A percentile compares a stretch with the other conserved stretches of the same genome.
Evolutionary conservation across 1,139 yeast genomes (phyloP).

Genomic region (Sugiyamaella grinbergsii): DNA sequence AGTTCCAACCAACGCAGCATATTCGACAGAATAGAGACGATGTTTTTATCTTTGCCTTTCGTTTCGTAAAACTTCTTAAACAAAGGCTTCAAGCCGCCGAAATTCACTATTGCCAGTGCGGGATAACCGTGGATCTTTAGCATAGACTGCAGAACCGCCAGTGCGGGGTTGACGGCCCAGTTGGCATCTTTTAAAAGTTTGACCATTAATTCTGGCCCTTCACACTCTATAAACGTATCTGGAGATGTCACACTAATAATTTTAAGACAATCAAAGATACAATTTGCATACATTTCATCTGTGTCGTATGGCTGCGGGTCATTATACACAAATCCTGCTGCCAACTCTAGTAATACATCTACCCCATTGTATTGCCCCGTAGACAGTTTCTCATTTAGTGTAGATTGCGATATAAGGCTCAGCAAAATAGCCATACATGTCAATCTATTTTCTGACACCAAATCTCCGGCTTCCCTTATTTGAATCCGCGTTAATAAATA

Average conservation of each 20-base stretch:
- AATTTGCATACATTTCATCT: constrained; percentile 32
- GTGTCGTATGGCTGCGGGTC: constrained; percentile 31
- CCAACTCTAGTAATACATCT: constrained; percentile 20
- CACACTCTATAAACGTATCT: constrained; percentile 35
- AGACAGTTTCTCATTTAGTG: background rate
- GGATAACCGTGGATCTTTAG: constrained; percentile 29
- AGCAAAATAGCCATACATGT: background rate
- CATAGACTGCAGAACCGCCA: constrained; percentile 32
- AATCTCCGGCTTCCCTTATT: background rate
- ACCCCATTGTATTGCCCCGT: background rate
- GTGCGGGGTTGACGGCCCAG: constrained; percentile 33
- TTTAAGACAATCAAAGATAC: constrained; percentile 33
- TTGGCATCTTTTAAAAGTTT: constrained; percentile 31
- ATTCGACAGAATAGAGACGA: constrained; percentile 34
- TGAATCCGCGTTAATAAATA: constrained; percentile 1
- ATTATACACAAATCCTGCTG: constrained; percentile 18
- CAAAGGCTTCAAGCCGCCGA: constrained; percentile 37
- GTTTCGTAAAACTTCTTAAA: constrained; percentile 28
- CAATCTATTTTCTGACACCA: constrained; percentile 4
- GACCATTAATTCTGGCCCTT: constrained; percentile 42
- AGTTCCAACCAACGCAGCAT: constrained; percentile 39
- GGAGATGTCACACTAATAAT: constrained; percentile 14
- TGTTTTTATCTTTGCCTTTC: constrained; percentile 4
- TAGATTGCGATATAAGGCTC: background rate
- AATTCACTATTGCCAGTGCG: constrained; percentile 34